Evolutionary conservation across 176 grass and related monocot species (phyloP).

Genomic region (Aegilops speltoides): DNA sequence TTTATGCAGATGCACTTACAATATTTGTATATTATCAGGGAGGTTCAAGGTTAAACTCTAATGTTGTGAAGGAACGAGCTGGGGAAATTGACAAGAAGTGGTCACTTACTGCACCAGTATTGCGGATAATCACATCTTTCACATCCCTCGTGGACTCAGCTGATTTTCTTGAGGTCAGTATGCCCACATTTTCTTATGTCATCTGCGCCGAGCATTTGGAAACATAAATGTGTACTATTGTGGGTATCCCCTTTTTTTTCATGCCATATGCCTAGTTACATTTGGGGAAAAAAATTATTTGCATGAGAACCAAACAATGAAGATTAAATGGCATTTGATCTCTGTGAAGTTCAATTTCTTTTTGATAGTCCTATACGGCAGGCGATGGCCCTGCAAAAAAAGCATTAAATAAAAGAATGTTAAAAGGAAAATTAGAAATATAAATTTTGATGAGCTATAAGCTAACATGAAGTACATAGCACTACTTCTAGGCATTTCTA

Average conservation of each 20-base stretch:
- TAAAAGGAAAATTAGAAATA: background rate
- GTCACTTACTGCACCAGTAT: slow-evolving; percentile 68
- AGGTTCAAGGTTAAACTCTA: slow-evolving; percentile 48
- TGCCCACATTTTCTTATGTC: slow-evolving; percentile 33
- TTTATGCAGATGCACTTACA: slow-evolving; percentile 24
- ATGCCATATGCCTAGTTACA: slow-evolving; percentile 4
- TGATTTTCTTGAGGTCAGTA: slow-evolving; percentile 80
- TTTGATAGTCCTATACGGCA: background rate
- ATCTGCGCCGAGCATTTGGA: slow-evolving; percentile 2
- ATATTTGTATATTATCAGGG: slow-evolving; percentile 39
- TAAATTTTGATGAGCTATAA: background rate
- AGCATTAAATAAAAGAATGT: background rate
- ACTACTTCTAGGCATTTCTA: background rate
- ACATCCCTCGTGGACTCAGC: slow-evolving; percentile 81
- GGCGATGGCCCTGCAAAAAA: background rate
- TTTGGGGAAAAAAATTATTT: background rate
- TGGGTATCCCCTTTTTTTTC: slow-evolving; percentile 13
- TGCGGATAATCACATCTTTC: slow-evolving; percentile 84
- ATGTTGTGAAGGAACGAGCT: slow-evolving; percentile 51
- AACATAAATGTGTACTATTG: background rate
- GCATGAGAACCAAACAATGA: background rate
- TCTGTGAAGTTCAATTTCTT: background rate
- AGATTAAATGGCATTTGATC: background rate
- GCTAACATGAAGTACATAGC: background rate
- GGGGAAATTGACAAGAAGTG: slow-evolving; percentile 65